These are phyloP conservation scores for Phytopythium sindhum DNA, from an alignment of 352 stramenopile genomes.

Conservation along the genomic window DNA sequence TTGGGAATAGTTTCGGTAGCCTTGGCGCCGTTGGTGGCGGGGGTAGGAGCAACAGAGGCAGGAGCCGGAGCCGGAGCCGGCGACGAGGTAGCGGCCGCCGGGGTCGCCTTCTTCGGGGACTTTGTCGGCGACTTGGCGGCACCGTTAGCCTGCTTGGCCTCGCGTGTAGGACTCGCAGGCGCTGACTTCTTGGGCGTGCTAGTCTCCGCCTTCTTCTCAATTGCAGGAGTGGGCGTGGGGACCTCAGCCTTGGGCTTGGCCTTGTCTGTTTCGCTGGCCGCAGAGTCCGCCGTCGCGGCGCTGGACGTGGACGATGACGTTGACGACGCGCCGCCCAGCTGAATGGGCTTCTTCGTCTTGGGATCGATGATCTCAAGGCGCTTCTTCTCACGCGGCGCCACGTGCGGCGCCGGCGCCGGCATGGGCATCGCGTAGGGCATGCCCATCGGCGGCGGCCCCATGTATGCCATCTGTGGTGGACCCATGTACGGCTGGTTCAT, in stretches of 20 bases:
- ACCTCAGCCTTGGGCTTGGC: slow-evolving; percentile 10
- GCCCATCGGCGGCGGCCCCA: slow-evolving; percentile 40
- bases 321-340: slow-evolving; percentile 10
- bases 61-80: background rate
- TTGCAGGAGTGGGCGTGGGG: background rate
- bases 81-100: background rate
- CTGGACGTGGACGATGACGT: background rate
- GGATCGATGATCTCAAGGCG: slow-evolving; percentile 47
- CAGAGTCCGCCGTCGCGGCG: background rate
- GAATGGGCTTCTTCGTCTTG: slow-evolving; percentile 42
- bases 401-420: slow-evolving; percentile 26
- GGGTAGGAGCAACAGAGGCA: background rate
- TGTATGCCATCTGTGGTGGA: slow-evolving; percentile 34
- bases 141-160: slow-evolving; percentile 13
- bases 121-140: slow-evolving; percentile 8
- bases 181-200: slow-evolving; percentile 4
- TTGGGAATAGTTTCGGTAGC: background rate
- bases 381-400: slow-evolving; percentile 44
- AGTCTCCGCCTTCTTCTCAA: slow-evolving; percentile 15
- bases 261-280: slow-evolving; percentile 17
- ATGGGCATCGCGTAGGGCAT: slow-evolving; percentile 42
- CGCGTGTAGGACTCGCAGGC: slow-evolving; percentile 10
- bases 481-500: slow-evolving; percentile 42
- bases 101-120: slow-evolving; percentile 20
- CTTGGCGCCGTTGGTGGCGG: background rate